Conservation (phyloP, 164 flowering plant species). For the Protea cynaroides region DNA sequence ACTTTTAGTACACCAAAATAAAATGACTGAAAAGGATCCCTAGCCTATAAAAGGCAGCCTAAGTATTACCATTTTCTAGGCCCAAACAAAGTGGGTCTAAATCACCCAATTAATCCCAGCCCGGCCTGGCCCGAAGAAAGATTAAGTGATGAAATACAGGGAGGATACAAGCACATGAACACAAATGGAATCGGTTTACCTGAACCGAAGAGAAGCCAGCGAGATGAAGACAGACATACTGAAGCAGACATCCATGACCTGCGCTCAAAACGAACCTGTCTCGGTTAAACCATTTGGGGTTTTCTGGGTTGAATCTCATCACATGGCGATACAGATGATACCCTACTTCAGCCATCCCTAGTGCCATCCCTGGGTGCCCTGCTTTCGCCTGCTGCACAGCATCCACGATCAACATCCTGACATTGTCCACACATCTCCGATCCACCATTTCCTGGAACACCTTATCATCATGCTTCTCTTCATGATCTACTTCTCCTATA, state of each 20-base stretch:
- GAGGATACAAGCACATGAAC: no score
- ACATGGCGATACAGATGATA: constrained; percentile 29
- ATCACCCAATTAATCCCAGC: no score
- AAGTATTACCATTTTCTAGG: no score
- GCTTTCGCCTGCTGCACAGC: constrained; percentile 37
- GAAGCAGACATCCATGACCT: constrained; percentile 54
- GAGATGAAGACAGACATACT: constrained; percentile 41
- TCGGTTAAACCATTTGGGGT: constrained; percentile 49
- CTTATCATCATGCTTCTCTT: constrained; percentile 18
- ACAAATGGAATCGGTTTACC: constrained; percentile 14
- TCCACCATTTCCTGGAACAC: constrained; percentile 30
- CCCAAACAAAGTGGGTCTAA: no score
- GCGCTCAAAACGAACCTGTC: constrained; percentile 50
- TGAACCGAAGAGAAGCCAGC: constrained; percentile 41
- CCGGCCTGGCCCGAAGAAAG: no score
- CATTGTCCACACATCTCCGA: constrained; percentile 36
- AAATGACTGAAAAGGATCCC: no score
- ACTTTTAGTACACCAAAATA: no score
- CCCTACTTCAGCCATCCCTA: constrained; percentile 50
- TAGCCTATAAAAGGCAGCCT: no score
- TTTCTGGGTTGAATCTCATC: constrained; percentile 39
- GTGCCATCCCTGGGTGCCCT: constrained; percentile 52
- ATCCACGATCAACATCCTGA: constrained; percentile 44
- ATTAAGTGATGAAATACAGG: no score
- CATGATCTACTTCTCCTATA: not conserved